Conservation (phyloP, 495 filamentous ascomycete species). For the Neurospora sp. region DNA sequence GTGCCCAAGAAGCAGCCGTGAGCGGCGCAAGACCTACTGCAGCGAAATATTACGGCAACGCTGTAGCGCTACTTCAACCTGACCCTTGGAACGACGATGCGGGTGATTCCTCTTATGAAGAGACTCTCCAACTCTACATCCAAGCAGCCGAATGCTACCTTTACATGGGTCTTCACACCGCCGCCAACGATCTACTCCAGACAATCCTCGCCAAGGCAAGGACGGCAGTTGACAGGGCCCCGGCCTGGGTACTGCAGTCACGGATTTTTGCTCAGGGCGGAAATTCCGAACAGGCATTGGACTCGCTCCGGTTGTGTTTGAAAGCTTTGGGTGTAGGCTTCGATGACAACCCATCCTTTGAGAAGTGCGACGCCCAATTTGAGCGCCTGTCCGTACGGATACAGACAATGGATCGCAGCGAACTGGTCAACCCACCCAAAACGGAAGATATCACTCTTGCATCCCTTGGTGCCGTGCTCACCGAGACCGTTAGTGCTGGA, state of each 20-base stretch:
- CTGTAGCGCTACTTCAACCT: slow-evolving; percentile 66
- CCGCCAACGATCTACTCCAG: slow-evolving; percentile 54
- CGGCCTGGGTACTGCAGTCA: slow-evolving; percentile 67
- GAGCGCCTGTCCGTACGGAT: slow-evolving; percentile 48
- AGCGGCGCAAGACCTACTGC: slow-evolving; percentile 72
- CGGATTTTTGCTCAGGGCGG: slow-evolving; percentile 65
- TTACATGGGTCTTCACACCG: slow-evolving; percentile 56
- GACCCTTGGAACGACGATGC: slow-evolving; percentile 62
- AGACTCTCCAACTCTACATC: slow-evolving; percentile 65
- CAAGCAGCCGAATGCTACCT: slow-evolving; percentile 73
- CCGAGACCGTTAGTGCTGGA: slow-evolving; percentile 67
- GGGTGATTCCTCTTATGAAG: slow-evolving; percentile 74
- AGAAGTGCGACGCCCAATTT: slow-evolving; percentile 67
- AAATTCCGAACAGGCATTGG: slow-evolving; percentile 57
- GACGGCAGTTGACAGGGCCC: slow-evolving; percentile 62
- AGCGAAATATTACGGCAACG: slow-evolving; percentile 64
- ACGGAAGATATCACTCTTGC: slow-evolving; percentile 45
- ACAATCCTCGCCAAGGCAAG: slow-evolving; percentile 56
- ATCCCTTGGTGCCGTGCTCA: slow-evolving; percentile 62
- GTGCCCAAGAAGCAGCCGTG: slow-evolving; percentile 64
- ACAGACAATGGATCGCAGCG: slow-evolving; percentile 46
- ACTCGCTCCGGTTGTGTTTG: slow-evolving; percentile 56
- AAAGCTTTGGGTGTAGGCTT: slow-evolving; percentile 55
- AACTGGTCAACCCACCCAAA: slow-evolving; percentile 41
- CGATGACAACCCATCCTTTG: slow-evolving; percentile 54